Evolutionary conservation across 805 yeast genomes (phyloP), one percentile per base, ranked within the genome.

Genomic region (Jamesozyma jinghongensis): DNA sequence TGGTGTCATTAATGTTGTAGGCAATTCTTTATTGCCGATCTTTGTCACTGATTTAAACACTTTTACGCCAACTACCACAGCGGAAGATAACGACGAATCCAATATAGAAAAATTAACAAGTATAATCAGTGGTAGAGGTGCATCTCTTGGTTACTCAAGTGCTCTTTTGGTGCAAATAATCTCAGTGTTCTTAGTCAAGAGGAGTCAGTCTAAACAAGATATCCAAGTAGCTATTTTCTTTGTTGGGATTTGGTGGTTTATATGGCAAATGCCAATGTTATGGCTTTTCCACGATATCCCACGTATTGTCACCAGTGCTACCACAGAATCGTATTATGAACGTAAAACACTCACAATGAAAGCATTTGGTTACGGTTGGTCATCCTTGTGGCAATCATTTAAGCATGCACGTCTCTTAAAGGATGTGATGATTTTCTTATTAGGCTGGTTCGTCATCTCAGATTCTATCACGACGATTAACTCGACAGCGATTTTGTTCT

Each of bases 1-100:
- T 59, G 94, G 94, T 1, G 85, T 82, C 7, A 85, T 80, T 3
- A 79, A 79, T 41, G 90, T 83, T 10, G 81, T 87, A 48, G 88
- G 87, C 5, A 84, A 83, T 56, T 79, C 92, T 1, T 74, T 75
- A 48, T 57, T 83, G 33, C 87, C 92, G 0, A 67, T 74, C 1
- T 59, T 83, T 29, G 81, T 77, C 2, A 60, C 69, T 13, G 70
- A 71, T 42, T 65, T 66, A 37, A 42, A 62, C 18, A 52, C 49
- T 27, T 42, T 44, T 36, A 22, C 26, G 10, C 26, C 26, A 22
- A 22, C 26, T 6, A 22, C 26, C 6, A 32, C 40, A 10, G 39
- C 30, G 14, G 34, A 34, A 2, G 37, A 36, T 10, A 34, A 22
- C 10, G 36, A 33, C n/a, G 40, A 38, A 19, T 33, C 45, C 4